Base-by-base conservation (phyloP, 805 yeast genomes). In the Spencermartinsiella europaea region DNA sequence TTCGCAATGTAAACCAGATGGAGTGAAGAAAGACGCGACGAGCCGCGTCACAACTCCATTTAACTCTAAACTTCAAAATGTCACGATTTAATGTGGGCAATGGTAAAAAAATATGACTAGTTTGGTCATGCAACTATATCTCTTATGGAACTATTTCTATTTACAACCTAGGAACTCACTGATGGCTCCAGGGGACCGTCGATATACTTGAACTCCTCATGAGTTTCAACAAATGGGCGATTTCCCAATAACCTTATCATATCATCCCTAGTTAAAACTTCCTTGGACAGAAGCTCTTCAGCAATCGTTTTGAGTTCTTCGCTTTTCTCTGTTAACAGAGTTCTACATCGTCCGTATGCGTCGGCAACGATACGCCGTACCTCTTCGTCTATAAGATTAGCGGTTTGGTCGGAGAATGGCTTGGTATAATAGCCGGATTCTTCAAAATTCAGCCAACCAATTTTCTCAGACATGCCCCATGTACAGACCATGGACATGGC, bases 401-500 rank as follows among this genome's bases (percentile, higher is more conserved):
- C 84, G 7, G 93, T 85, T 51, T 76, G 73, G 56, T 85, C 91
- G 54, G 88, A 80, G 67, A 78, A 85, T 34, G 85, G 79, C 68
- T 75, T 85, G 34, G 69, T 75, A 31, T 68, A 66, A 10, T 46
- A 39, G 12, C 52, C 54, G 10, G 31, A 25, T 34, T 60, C 66
- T 20, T 57, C 57, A 12, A 64, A 53, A 47, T 77, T 82, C 49
- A 76, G 77, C 27, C 76, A 71, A 4, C 96, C 97, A 44, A 90
- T 72, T 60, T 79, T 76, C 5, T 77, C 73, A n/a, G 93, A 83
- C 95, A 89, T 87, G 25, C 96, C 96, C 48, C 86, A 75, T 58
- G 79, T 80, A 34, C 88, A 77, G 27, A 90, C 95, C 97, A 90
- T 90, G 17, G 83, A 80, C 56, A 80, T 83, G 2, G 96, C 96